phyloP scores from a whole-genome alignment of 208 protist genomes.

The Novymonas esmeraldas region DNA sequence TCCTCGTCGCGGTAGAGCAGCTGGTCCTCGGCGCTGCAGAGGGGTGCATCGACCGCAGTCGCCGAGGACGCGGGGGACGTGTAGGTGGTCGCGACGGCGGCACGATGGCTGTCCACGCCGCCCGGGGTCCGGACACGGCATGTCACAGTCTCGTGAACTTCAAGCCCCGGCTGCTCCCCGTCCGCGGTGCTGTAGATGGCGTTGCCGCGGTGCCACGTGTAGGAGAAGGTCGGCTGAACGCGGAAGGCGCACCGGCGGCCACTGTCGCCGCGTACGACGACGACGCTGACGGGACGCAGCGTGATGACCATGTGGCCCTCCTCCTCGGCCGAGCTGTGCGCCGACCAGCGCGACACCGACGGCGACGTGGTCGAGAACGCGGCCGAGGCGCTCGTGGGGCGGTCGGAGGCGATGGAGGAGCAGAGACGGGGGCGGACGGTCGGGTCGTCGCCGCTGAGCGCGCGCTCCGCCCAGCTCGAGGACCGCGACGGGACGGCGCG shows the following conservation, averaged over 20 bases:
- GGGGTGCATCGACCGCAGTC: too few species aligned
- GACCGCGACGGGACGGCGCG: neutral
- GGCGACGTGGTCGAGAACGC: neutral
- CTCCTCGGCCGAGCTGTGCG: slow-evolving; percentile 1
- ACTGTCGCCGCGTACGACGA: slow-evolving; percentile 33
- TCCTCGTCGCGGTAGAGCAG: slow-evolving; percentile 8
- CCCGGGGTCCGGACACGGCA: slow-evolving; percentile 12
- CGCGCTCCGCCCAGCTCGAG: neutral
- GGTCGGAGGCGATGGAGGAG: neutral
- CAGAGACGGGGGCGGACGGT: neutral
- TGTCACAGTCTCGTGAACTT: slow-evolving; percentile 30
- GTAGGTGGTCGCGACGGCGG: neutral
- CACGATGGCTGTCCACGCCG: neutral
- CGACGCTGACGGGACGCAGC: slow-evolving; percentile 22
- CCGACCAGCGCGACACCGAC: neutral
- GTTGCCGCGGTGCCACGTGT: slow-evolving; percentile 29
- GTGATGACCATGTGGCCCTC: slow-evolving; percentile 18
- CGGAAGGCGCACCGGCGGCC: slow-evolving; percentile 23
- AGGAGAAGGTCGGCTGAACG: slow-evolving; percentile 22
- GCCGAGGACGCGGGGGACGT: neutral
- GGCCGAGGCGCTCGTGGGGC: neutral
- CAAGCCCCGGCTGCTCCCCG: slow-evolving; percentile 22
- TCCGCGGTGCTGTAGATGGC: slow-evolving; percentile 12
- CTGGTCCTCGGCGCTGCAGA: too few species aligned
- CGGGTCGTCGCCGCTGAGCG: neutral